Evolutionary conservation across 164 flowering plant genomes (phyloP), one percentile per base, ranked within the genome.

Genomic region (Umbilicus rupestris): DNA sequence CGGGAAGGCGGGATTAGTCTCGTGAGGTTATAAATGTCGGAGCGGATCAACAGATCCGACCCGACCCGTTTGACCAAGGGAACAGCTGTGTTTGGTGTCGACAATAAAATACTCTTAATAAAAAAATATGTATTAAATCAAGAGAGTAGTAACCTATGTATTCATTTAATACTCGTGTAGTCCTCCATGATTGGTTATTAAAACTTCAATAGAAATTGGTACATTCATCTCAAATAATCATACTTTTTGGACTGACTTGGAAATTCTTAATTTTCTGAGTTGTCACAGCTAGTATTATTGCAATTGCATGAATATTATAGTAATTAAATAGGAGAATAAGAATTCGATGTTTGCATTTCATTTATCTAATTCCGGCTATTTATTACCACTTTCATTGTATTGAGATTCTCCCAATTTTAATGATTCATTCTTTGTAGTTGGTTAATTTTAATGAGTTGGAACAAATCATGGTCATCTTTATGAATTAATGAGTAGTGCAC

Each of bases 1-100:
- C 65, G 65, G 65, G 65, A 63, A 63, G 65, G 20, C 26, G 24
- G 9, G 7, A 49, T 49, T n/a, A 22, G 24, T 49, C 55, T 49
- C 55, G 26, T 49, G 55, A 49, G 60, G 60, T 33, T 55, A 55
- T 55, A 55, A 55, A 55, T 28, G 60, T 28, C 60, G 14, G 19
- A 55, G 19, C n/a, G 6, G 60, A 55, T 3, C 35, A 22, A 0
- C 1, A 55, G 15, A 55, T 55, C 31, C 31, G 60, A 55, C 9
- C 33, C 33, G 33, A 52, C 30, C 14, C 60, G 60, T 50, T 50
- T 50, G 57, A 50, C 57, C 22, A 50, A 50, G 29, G 28, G 22
- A 50, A 50, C 14, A 50, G 52, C 52, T 50, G 57, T 50, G 2
- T 19, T 7, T 24, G 9, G 22, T 47, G 57, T 50, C 57, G 22